Base-by-base conservation (phyloP, 148 eudicot genomes). In the Vaccinium darrowii region DNA sequence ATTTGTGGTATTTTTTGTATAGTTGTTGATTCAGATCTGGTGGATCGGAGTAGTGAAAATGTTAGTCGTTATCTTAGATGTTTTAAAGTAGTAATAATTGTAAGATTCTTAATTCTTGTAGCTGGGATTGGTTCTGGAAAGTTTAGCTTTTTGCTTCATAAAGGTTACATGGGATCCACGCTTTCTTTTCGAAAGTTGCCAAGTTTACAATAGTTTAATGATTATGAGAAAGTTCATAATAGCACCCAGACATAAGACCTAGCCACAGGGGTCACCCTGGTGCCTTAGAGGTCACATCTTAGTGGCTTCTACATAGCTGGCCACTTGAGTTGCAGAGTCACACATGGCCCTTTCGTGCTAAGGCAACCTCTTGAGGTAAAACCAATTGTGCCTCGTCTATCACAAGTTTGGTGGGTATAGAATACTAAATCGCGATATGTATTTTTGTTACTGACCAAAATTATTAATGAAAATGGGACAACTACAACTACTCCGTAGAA, bases 1-100 rank as follows among this genome's bases (percentile, higher is more conserved):
- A 14, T 79, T 57, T 58, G 19, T 54, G 33, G 54, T 8, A 7
- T 84, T 43, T 33, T n/a, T 16, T 56, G 2, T 81, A 49, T 23
- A 16, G 60, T 53, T 23, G 49, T 76, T 54, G 85, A 85, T 78
- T 80, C 67, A 76, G 87, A 85, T 79, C 83, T 72, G 62, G 27
- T 77, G 30, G 65, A 30, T 43, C 73, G 43, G 63, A 79, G 67
- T 71, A 54, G 43, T 47, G 53, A 62, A 25, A 51, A 51, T 49
- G 21, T 12, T 65, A 30, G 14, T 33, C 49, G 79, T 36, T 78
- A 27, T 54, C 39, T 74, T n/a, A 16, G 69, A 21, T 25, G 3
- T 49, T 60, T 60, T 49, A 57, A 15, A 63, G 39, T 18, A 23
- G 74, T 23, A 62, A 13, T 65, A 19, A 8, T 69, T 50, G 5